Conservation (phyloP, 2,329 filamentous ascomycete species). For the Thelonectria blattea region DNA sequence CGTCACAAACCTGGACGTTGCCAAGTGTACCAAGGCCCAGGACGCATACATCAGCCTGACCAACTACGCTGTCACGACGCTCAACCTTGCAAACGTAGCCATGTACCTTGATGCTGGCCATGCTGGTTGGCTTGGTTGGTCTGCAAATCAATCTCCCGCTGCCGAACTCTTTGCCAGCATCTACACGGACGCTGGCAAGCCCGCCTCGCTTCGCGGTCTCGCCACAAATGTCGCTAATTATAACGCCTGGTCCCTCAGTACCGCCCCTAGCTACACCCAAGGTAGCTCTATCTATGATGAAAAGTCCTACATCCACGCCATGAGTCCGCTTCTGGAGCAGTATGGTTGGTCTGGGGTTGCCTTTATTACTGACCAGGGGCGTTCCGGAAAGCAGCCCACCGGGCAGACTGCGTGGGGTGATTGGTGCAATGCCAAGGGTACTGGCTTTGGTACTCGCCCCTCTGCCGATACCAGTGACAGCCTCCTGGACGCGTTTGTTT, state of each 20-base stretch:
- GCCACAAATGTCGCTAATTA: constrained; percentile 66
- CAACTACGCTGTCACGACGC: constrained; percentile 56
- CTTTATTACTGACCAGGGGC: constrained; percentile 59
- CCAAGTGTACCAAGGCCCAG: constrained; percentile 57
- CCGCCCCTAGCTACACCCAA: constrained; percentile 53
- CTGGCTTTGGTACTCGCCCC: constrained; percentile 70
- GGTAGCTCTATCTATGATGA: constrained; percentile 59
- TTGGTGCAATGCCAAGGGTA: constrained; percentile 70
- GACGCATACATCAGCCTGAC: constrained; percentile 56
- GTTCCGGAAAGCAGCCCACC: constrained; percentile 64
- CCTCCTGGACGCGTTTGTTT: constrained; percentile 70
- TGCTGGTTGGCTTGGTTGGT: constrained; percentile 65
- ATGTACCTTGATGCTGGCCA: constrained; percentile 66
- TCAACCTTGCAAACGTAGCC: constrained; percentile 62
- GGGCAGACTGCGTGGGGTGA: constrained; percentile 67
- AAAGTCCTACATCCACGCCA: constrained; percentile 65
- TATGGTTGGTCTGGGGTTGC: constrained; percentile 50
- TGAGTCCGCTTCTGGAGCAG: constrained; percentile 65
- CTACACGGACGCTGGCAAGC: constrained; percentile 57
- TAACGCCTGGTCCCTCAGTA: constrained; percentile 54
- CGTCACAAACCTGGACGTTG: constrained; percentile 59
- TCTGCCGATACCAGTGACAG: constrained; percentile 65
- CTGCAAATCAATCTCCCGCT: constrained; percentile 57
- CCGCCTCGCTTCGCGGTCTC: constrained; percentile 57
- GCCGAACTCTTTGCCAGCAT: constrained; percentile 54